These are phyloP conservation scores for Penstemon davidsonii DNA, from an alignment of 257 asterid species.

Conservation along the genomic window DNA sequence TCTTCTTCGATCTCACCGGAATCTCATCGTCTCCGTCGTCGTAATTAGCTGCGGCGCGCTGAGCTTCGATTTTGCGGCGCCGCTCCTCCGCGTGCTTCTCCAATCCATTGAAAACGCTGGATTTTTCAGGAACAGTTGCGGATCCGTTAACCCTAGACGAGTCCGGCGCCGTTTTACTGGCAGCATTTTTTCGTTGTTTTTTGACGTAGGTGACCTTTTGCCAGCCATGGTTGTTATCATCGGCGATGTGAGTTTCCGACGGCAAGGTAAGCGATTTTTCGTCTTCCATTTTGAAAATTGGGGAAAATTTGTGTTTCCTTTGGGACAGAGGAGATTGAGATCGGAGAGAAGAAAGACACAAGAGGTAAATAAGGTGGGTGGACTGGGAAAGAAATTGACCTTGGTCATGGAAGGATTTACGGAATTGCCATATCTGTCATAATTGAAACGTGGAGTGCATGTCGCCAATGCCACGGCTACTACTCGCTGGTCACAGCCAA, in stretches of 20 bases:
- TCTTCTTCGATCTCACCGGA: conserved; percentile 41
- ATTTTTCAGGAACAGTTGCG: conserved; percentile 25
- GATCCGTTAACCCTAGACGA: conserved; percentile 53
- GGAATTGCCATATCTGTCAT: too few species aligned
- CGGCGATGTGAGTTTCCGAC: conserved; percentile 32
- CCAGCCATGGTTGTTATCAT: conserved; percentile 53
- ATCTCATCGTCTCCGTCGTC: conserved; percentile 43
- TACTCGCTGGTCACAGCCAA: too few species aligned
- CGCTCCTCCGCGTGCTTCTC: conserved; percentile 85
- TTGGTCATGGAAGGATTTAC: not conserved
- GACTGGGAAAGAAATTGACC: conserved; percentile 11
- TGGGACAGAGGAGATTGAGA: conserved; percentile 13
- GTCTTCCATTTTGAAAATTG: conserved; percentile 44
- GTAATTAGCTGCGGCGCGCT: conserved; percentile 49
- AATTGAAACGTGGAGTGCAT: too few species aligned
- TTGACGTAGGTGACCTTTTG: conserved; percentile 63
- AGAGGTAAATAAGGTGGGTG: conserved; percentile 26
- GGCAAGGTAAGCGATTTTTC: conserved; percentile 37
- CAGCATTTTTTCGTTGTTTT: conserved; percentile 50
- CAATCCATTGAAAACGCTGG: conserved; percentile 50
- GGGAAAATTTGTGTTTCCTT: not conserved
- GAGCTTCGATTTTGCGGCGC: conserved; percentile 62
- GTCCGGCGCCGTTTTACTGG: conserved; percentile 31
- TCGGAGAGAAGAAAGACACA: conserved; percentile 14
- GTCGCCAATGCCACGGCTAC: too few species aligned